Percentiles rank a stretch among this genome's conserved stretches.
These are phyloP conservation scores for Euphorbia peplus DNA, from an alignment of 345 rosid genomes.

Conservation along the genomic window DNA sequence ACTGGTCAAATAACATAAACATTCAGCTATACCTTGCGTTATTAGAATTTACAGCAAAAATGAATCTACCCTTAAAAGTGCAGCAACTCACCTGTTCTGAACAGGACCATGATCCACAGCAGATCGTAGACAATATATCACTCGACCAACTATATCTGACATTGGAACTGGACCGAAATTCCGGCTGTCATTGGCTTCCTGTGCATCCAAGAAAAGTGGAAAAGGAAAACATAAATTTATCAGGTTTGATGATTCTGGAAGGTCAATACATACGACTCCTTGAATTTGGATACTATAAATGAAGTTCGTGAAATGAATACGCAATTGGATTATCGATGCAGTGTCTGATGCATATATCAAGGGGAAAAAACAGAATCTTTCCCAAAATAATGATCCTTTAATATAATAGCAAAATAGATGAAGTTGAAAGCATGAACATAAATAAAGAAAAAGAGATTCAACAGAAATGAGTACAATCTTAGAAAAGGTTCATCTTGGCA, in stretches of 20 bases:
- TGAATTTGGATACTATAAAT: neutral
- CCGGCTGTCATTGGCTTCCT: constrained; percentile 95
- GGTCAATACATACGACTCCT: neutral
- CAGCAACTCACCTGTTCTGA: constrained; percentile 61
- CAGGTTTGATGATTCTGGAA: constrained; percentile 1
- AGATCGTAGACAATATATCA: constrained; percentile 67
- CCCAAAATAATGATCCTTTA: neutral
- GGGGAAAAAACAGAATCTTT: neutral
- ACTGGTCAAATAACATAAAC: constrained; percentile 37
- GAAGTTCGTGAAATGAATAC: neutral
- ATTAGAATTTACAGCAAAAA: neutral
- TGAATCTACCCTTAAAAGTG: neutral
- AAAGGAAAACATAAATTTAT: constrained; percentile 1
- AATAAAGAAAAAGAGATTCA: no score
- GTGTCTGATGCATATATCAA: neutral
- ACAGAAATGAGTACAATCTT: no score
- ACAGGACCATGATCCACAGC: constrained; percentile 96
- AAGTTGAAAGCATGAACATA: no score
- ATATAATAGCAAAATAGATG: no score
- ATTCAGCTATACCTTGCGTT: constrained; percentile 6
- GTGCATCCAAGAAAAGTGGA: constrained; percentile 14
- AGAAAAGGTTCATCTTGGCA: neutral
- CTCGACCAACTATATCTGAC: constrained; percentile 75
- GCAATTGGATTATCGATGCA: neutral
- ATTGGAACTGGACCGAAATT: constrained; percentile 79